Evolutionary conservation across 2,329 filamentous ascomycete species (phyloP).

Genomic region (Aspergillus unguis): DNA sequence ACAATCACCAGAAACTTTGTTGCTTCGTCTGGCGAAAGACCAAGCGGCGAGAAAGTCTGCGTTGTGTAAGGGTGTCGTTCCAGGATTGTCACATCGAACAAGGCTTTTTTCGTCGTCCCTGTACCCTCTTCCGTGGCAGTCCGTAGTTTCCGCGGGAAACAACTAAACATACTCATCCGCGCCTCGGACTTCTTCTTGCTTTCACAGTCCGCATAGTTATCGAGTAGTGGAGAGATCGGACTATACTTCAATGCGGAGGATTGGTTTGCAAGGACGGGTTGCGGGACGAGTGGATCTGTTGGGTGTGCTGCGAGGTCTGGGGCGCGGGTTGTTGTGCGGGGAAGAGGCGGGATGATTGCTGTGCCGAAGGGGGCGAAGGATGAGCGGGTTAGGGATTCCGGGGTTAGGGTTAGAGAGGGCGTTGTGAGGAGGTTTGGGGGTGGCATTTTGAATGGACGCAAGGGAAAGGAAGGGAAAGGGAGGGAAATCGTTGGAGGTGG

Average conservation of each 20-base stretch:
- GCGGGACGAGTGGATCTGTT: slow-evolving; percentile 37
- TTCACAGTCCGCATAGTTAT: slow-evolving; percentile 62
- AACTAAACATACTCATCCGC: slow-evolving; percentile 86
- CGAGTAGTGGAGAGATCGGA: slow-evolving; percentile 68
- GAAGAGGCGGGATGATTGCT: slow-evolving; percentile 57
- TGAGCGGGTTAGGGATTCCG: slow-evolving; percentile 64
- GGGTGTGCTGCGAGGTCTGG: slow-evolving; percentile 46
- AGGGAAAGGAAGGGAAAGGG: background rate
- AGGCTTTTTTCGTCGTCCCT: slow-evolving; percentile 3
- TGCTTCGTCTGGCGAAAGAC: slow-evolving; percentile 41
- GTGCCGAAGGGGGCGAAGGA: slow-evolving; percentile 78
- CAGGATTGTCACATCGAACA: slow-evolving; percentile 68
- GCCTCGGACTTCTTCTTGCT: slow-evolving; percentile 49
- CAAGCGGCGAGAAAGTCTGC: slow-evolving; percentile 85
- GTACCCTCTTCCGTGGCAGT: background rate
- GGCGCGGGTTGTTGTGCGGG: slow-evolving; percentile 44
- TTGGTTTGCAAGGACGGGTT: slow-evolving; percentile 71
- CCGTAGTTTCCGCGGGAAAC: slow-evolving; percentile 62
- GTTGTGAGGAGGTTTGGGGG: slow-evolving; percentile 31
- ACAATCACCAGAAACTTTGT: slow-evolving; percentile 77
- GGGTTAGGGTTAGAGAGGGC: slow-evolving; percentile 49
- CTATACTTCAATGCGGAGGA: slow-evolving; percentile 83
- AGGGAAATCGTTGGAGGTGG: no score
- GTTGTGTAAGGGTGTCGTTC: slow-evolving; percentile 93
- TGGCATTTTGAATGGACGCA: background rate